Conservation (phyloP, 352 stramenopile genomes). For the Chrysophaeum taylorii region DNA sequence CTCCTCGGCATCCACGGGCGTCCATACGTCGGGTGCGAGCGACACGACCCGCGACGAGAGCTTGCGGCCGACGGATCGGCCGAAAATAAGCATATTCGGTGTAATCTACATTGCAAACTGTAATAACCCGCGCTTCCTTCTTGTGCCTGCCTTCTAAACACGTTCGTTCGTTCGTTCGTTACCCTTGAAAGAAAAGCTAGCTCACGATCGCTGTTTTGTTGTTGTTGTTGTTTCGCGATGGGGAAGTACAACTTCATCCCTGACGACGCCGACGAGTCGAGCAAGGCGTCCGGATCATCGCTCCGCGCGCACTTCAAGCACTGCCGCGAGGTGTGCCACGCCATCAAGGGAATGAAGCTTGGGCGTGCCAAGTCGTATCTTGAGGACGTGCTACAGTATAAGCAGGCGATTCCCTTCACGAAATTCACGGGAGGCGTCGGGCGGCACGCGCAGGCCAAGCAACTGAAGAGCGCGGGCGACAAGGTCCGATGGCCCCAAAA, state of each 20-base stretch:
- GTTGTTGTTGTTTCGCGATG: slow-evolving; percentile 41
- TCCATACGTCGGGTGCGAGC: too few relatives aligned
- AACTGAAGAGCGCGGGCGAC: slow-evolving; percentile 80
- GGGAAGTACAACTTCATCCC: slow-evolving; percentile 48
- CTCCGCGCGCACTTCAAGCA: slow-evolving; percentile 99
- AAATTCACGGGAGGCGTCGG: slow-evolving; percentile 96
- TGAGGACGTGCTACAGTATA: slow-evolving; percentile 89
- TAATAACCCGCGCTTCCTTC: too few relatives aligned
- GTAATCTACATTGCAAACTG: too few relatives aligned
- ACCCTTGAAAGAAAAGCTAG: too few relatives aligned
- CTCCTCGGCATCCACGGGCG: too few relatives aligned
- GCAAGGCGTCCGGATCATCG: slow-evolving; percentile 89
- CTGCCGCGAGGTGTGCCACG: slow-evolving; percentile 84
- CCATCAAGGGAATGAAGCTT: slow-evolving; percentile 93
- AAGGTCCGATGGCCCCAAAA: slow-evolving; percentile 98
- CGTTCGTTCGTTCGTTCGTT: too few relatives aligned
- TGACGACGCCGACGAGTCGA: slow-evolving; percentile 46
- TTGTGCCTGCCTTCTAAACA: too few relatives aligned
- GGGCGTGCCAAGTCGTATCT: slow-evolving; percentile 88
- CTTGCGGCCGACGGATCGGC: too few relatives aligned
- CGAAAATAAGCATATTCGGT: too few relatives aligned
- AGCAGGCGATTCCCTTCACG: slow-evolving; percentile 95
- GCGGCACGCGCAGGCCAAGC: slow-evolving; percentile 91
- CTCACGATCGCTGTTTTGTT: too few relatives aligned
- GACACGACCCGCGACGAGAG: too few relatives aligned